A percentile compares a stretch with the other conserved stretches of the same genome.
Conservation (phyloP, 768 basidiomycete species). For the Podaxis sp. region DNA sequence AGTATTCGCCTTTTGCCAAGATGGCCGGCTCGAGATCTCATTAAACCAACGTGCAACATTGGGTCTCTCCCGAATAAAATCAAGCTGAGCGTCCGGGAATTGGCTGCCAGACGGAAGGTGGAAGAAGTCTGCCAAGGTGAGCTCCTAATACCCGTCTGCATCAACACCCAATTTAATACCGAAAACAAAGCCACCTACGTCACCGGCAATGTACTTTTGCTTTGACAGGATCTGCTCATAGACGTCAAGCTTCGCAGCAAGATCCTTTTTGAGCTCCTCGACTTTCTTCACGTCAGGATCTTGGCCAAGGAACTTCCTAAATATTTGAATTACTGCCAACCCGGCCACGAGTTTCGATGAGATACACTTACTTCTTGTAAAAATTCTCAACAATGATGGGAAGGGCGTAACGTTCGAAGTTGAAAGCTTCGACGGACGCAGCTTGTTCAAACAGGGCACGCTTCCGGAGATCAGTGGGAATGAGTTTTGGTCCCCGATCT, state of each 20-base stretch:
- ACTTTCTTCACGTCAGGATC: conserved; percentile 28
- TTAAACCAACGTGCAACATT: conserved; percentile 56
- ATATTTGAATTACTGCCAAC: neutral
- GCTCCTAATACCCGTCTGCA: conserved; percentile 23
- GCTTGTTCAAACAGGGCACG: conserved; percentile 38
- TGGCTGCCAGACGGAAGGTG: conserved; percentile 38
- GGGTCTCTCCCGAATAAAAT: conserved; percentile 35
- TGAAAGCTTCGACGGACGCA: conserved; percentile 42
- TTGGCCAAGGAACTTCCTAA: conserved; percentile 1
- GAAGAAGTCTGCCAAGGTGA: conserved; percentile 45
- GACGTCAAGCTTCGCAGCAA: conserved; percentile 38
- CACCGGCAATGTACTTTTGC: conserved; percentile 45
- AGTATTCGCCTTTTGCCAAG: conserved; percentile 46
- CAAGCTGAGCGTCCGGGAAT: conserved; percentile 15
- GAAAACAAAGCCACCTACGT: conserved; percentile 24
- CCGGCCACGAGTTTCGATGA: neutral
- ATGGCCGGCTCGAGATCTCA: conserved; percentile 42
- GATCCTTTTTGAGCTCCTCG: conserved; percentile 20
- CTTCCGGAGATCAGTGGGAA: conserved; percentile 38
- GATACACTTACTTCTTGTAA: conserved; percentile 39
- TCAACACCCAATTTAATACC: neutral
- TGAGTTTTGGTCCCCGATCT: conserved; percentile 40
- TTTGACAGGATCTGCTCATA: conserved; percentile 49
- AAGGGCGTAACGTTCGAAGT: conserved; percentile 41
- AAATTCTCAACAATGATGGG: conserved; percentile 42